Conservation (phyloP, 805 yeast species). For the Lipomyces chichibuensis region DNA sequence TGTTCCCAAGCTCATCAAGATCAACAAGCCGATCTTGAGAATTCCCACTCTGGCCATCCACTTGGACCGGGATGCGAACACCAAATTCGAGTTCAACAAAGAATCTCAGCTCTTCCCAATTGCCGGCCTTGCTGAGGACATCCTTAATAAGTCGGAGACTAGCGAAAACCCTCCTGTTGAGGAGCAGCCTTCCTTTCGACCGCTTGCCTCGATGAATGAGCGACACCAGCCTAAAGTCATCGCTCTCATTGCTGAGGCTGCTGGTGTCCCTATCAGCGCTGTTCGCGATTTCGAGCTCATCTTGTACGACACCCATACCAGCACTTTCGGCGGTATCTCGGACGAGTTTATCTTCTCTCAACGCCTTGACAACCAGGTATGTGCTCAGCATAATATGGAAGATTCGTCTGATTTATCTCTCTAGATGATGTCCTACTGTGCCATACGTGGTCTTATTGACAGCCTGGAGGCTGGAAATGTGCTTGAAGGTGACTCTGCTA, state of each 20-base stretch:
- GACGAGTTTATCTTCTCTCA: slow-evolving; percentile 92
- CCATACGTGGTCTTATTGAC: slow-evolving; percentile 69
- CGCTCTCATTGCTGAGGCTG: slow-evolving; percentile 67
- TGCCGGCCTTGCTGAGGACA: slow-evolving; percentile 61
- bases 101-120: slow-evolving; percentile 87
- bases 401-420: neutral
- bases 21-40: slow-evolving; percentile 80
- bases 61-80: slow-evolving; percentile 72
- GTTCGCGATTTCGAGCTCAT: slow-evolving; percentile 91
- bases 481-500: slow-evolving; percentile 56
- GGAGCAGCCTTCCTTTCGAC: slow-evolving; percentile 60
- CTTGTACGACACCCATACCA: slow-evolving; percentile 80
- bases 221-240: slow-evolving; percentile 80
- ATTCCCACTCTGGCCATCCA: slow-evolving; percentile 96
- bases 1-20: slow-evolving; percentile 71
- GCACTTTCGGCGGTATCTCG: slow-evolving; percentile 83
- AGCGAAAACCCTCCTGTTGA: slow-evolving; percentile 31
- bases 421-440: slow-evolving; percentile 63
- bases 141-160: slow-evolving; percentile 42
- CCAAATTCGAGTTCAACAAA: slow-evolving; percentile 83
- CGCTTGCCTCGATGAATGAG: slow-evolving; percentile 63
- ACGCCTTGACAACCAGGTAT: slow-evolving; percentile 85
- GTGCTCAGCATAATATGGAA: slow-evolving; percentile 42
- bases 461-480: slow-evolving; percentile 47
- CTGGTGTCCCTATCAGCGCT: slow-evolving; percentile 52